A percentile compares a stretch with the other conserved stretches of the same genome.
Conservation (phyloP, 352 stramenopile species). For the Phytophthora megakarya region DNA sequence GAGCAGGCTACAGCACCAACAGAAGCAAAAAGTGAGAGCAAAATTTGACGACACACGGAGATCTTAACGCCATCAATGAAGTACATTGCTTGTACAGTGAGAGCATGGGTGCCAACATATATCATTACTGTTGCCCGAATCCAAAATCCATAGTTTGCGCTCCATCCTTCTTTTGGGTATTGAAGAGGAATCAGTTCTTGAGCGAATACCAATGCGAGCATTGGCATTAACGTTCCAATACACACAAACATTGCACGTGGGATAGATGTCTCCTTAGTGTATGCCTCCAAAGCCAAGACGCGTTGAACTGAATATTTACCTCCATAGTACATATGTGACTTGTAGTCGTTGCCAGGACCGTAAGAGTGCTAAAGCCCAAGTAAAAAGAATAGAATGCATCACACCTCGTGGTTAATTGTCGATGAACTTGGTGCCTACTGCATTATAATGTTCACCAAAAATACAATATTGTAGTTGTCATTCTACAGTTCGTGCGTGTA, state of each 20-base stretch:
- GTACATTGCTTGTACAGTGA: constrained; percentile 20
- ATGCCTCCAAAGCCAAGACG: no score
- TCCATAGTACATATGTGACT: no score
- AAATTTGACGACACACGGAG: neutral
- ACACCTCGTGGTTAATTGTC: no score
- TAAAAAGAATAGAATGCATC: no score
- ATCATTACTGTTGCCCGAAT: constrained; percentile 10
- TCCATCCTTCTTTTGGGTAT: constrained; percentile 8
- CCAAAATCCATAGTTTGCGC: constrained; percentile 17
- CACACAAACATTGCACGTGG: constrained; percentile 12
- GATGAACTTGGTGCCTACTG: no score
- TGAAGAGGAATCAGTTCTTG: constrained; percentile 17
- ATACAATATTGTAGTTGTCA: no score
- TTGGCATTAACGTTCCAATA: constrained; percentile 8
- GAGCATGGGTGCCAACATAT: neutral
- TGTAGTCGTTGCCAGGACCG: no score
- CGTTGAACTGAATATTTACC: no score
- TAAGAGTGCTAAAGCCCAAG: no score
- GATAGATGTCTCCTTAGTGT: no score
- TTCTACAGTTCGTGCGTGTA: no score
- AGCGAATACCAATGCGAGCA: constrained; percentile 1
- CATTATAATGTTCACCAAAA: no score
- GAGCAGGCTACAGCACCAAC: neutral
- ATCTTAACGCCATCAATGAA: constrained; percentile 15
- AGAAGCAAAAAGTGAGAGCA: constrained; percentile 2